Evolutionary conservation across 2,329 filamentous ascomycete species (phyloP), one percentile per base, ranked within the genome.

Genomic region (Alternaria hordeiaustralica): DNA sequence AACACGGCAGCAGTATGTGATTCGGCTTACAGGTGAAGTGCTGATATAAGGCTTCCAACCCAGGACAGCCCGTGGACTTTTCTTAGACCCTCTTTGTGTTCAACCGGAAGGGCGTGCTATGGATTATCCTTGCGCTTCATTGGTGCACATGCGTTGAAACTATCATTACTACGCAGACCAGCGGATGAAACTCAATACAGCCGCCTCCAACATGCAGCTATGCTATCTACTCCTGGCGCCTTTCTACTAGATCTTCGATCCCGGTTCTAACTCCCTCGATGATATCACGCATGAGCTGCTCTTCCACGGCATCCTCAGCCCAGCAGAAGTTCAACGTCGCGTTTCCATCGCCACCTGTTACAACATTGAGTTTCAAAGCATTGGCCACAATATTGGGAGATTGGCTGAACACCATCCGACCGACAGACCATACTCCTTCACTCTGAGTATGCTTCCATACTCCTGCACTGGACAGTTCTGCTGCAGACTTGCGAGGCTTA

Each of bases 401-500:
- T 65, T 85, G 83, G 23, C 82, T 83, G 58, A 86, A 85, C 5
- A 82, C 63, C 69, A 84, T 78, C 4, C 81, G 76, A 2, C 78
- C 79, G 26, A 84, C 75, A 18, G 62, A 68, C 68, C 77, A 75
- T 5, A 56, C 41, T 1, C 54, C 57, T 21, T 44, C 47, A 7
- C 28, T 25, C 15, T 21, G 44, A 13, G 49, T 60, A 5, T 66
- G 12, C 13, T 67, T 68, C 49, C 82, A 75, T 3, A 80, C 70
- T 0, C 84, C 84, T 5, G 86, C 57, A 68, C 84, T 86, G 0
- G 84, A 84, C 8, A 86, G 60, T 64, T 86, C 84, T 21, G 81
- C 83, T 9, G 76, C 80, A 15, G 71, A 67, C 1, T 68, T 71
- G 3, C 84, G 73, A 4, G 75, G 67, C 46, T 80, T 78, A 4